Conservation (phyloP, 1,284 basidiomycete genomes). For the Sanghuangporus sanghuang region DNA sequence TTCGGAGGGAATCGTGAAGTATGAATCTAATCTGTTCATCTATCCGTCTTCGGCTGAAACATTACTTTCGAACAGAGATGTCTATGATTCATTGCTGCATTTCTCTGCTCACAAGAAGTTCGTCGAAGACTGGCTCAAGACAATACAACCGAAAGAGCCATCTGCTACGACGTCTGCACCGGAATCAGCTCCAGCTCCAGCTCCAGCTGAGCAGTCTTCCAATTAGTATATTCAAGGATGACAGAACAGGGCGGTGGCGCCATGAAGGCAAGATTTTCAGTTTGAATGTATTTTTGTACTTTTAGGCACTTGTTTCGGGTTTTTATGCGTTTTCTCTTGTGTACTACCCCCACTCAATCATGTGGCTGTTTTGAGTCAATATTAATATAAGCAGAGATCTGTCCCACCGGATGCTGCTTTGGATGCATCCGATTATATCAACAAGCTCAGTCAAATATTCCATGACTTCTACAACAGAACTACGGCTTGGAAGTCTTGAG, state of each 20-base stretch:
- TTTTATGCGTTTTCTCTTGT: background rate
- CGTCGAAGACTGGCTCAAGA: slow-evolving; percentile 52
- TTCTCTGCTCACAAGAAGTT: slow-evolving; percentile 63
- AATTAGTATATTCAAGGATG: background rate
- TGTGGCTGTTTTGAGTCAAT: too few species aligned
- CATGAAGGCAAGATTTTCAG: background rate
- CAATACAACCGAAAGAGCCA: background rate
- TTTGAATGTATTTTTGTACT: background rate
- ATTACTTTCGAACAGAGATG: slow-evolving; percentile 35
- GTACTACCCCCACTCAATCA: too few species aligned
- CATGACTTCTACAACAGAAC: too few species aligned
- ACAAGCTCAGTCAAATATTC: too few species aligned
- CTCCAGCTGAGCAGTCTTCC: background rate
- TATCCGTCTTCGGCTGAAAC: background rate
- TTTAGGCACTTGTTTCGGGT: background rate
- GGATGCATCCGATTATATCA: too few species aligned
- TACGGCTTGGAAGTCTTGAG: too few species aligned
- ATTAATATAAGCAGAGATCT: too few species aligned
- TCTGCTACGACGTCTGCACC: background rate
- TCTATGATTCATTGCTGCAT: slow-evolving; percentile 51
- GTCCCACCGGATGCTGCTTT: too few species aligned
- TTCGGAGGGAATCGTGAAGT: slow-evolving; percentile 60
- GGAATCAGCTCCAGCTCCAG: background rate
- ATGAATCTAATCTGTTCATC: slow-evolving; percentile 6
- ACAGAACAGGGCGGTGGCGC: background rate